Conservation (phyloP, 352 stramenopile species). For the Phytophthora podocarpi region DNA sequence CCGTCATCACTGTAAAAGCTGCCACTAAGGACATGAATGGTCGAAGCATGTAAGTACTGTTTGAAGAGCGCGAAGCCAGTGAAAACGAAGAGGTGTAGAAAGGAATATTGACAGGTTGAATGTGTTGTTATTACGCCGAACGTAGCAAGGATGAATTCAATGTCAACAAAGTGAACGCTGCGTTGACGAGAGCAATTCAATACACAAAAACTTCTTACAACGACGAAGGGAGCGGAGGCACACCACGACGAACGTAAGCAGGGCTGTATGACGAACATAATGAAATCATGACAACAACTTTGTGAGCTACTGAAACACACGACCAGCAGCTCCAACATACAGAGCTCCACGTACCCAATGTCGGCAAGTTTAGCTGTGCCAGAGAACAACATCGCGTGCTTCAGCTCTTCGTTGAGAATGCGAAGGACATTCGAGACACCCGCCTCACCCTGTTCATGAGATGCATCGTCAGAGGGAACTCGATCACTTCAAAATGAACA, state of each 20-base stretch:
- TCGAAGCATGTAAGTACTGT: no score
- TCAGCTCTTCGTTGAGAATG: constrained; percentile 92
- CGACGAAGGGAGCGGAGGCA: constrained; percentile 32
- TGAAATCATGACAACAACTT: not conserved
- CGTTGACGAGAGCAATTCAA: constrained; percentile 1
- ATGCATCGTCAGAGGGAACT: not conserved
- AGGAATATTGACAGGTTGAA: constrained; percentile 6
- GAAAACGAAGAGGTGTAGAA: not conserved
- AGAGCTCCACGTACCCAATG: constrained; percentile 56
- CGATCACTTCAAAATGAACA: not conserved
- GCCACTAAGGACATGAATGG: not conserved
- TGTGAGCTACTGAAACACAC: constrained; percentile 1
- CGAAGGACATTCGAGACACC: constrained; percentile 89
- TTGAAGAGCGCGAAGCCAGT: no score
- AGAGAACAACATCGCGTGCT: constrained; percentile 92
- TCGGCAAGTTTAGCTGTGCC: constrained; percentile 70
- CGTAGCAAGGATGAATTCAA: not conserved
- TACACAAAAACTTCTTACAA: constrained; percentile 21
- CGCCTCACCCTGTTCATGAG: constrained; percentile 63
- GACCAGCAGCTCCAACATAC: not conserved
- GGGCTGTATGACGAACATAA: constrained; percentile 26
- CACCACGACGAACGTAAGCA: constrained; percentile 37
- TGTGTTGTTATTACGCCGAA: constrained; percentile 5
- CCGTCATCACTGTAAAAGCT: constrained; percentile 15
- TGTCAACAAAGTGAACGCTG: constrained; percentile 10